Conservation (phyloP, 495 filamentous ascomycete species). For the Penicillium turbatum region DNA sequence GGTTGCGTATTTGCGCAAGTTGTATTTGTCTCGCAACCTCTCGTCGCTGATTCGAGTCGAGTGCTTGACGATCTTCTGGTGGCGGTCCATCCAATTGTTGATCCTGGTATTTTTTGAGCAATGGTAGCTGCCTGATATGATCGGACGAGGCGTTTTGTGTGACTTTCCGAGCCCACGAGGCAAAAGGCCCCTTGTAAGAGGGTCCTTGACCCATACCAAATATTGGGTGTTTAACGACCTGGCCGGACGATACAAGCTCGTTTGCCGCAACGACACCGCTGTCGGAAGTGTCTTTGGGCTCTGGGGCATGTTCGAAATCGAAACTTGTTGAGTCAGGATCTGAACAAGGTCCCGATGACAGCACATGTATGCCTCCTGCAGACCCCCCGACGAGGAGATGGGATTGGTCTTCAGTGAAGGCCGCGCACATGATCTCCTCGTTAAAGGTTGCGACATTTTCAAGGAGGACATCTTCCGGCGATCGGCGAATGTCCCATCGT, state of each 20-base stretch:
- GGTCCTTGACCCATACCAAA: conserved; percentile 46
- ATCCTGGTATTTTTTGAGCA: conserved; percentile 20
- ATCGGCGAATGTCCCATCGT: conserved; percentile 71
- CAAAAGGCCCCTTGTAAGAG: conserved; percentile 44
- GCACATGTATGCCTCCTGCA: conserved; percentile 65
- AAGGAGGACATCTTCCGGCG: conserved; percentile 58
- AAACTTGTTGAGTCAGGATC: conserved; percentile 19
- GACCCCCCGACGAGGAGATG: conserved; percentile 73
- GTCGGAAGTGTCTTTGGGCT: conserved; percentile 12
- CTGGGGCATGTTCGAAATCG: conserved; percentile 20
- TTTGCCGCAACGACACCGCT: conserved; percentile 25
- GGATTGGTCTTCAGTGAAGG: conserved; percentile 67
- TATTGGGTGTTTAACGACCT: conserved; percentile 36
- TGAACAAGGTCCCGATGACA: conserved; percentile 44
- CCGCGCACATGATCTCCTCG: conserved; percentile 54
- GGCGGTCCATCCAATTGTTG: conserved; percentile 31
- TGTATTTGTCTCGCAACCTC: conserved; percentile 20
- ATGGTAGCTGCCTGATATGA: conserved; percentile 14
- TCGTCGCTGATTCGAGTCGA: conserved; percentile 17
- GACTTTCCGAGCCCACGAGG: conserved; percentile 34
- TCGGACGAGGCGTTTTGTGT: conserved; percentile 14
- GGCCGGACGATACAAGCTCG: conserved; percentile 30
- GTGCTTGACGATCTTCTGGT: conserved; percentile 16
- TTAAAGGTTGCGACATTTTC: conserved; percentile 49
- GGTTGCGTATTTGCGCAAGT: conserved; percentile 29